Evolutionary conservation across 805 yeast species (phyloP), one percentile per base, ranked within the genome.

Genomic region (Metschnikowia gelsemii): DNA sequence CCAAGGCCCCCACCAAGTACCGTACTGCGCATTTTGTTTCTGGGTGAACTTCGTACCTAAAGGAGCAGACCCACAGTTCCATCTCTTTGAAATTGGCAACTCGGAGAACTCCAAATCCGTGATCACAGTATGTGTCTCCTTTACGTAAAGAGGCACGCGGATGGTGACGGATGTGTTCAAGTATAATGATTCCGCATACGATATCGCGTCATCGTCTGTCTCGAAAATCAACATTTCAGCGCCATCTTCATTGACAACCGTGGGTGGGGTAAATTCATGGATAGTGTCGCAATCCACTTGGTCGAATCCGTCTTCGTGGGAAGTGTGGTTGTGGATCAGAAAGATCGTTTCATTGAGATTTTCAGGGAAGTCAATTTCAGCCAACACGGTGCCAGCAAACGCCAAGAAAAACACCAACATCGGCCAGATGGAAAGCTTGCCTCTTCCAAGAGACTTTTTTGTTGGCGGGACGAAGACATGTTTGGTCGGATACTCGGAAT

Each of bases 1-100:
- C 31, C 31, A 27, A n/a, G 14, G 17, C 8, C 31, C 31, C 31
- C 31, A 27, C 31, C 31, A 27, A 12, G 31, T 27, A 9, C 31
- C 31, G 31, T 27, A 14, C 5, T 13, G 31, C 11, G 31, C 31
- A 3, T n/a, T 14, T 14, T 27, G 31, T n/a, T 12, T 27, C 13
- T 27, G 31, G 2, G 31, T 27, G 13, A 27, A 27, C 9, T 27
- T 9, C 3, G 17, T 12, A 3, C 17, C 31, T 16, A 27, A 27
- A n/a, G 31, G 31, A 11, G 31, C 31, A 27, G 11, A 12, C 16
- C 31, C 9, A 4, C 31, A 27, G 8, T n/a, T 12, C 14, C 17
- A 27, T 16, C 31, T n/a, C 14, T 27, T 27, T 3, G 31, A 11
- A 13, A 27, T 27, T 2, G 31, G 31, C 31, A 27, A 27, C 5